A percentile compares a stretch with the other conserved stretches of the same genome.
Conservation (phyloP, 106 monocot genomes). For the Phalaenopsis aphrodite region DNA sequence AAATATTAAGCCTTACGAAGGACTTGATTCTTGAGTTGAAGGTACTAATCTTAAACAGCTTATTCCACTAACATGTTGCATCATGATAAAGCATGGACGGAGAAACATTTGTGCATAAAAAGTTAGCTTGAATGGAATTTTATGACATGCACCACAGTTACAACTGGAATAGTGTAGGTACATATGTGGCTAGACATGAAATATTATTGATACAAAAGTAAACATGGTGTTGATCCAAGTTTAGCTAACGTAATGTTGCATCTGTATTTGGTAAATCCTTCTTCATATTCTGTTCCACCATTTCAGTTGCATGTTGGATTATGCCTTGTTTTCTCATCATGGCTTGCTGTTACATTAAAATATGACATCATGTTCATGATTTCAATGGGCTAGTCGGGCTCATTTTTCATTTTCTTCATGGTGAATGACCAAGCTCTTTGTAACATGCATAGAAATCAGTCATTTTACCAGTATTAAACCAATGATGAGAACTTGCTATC, state of each 20-base stretch:
- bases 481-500: background rate
- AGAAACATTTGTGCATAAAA: background rate
- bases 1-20: constrained; percentile 55
- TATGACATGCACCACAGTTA: background rate
- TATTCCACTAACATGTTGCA: background rate
- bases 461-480: background rate
- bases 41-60: constrained; percentile 33
- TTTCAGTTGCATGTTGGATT: background rate
- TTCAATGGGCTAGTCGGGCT: background rate
- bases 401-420: background rate
- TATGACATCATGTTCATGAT: background rate
- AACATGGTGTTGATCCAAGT: background rate
- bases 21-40: constrained; percentile 49
- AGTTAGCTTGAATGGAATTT: background rate
- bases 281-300: background rate
- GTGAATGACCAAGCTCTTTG: background rate
- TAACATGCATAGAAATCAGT: background rate
- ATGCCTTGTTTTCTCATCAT: background rate
- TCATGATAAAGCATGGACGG: background rate
- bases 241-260: too few relatives aligned
- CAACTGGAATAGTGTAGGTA: background rate
- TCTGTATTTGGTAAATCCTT: background rate
- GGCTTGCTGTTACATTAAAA: background rate
- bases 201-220: too few relatives aligned
- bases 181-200: too few relatives aligned